Base-by-base conservation (phyloP, 805 yeast species). In the Alloascoidea hylecoeti region DNA sequence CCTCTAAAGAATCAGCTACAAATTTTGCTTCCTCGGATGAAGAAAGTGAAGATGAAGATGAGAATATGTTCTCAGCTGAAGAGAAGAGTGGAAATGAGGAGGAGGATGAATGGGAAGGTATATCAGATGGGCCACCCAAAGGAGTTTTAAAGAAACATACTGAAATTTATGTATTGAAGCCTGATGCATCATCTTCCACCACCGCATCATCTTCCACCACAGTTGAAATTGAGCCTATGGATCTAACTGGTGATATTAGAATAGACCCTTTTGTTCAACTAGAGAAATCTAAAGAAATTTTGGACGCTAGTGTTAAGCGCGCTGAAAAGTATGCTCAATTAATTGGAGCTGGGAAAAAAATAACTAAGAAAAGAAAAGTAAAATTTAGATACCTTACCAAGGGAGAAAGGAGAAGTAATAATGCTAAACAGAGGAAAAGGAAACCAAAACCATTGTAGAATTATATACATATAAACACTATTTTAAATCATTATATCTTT, bases 331-430 rank as follows among this genome's bases (percentile, higher is more conserved):
- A 89, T 49, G 96, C 95, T 1, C 72, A 70, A 45, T 55, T 73
- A 45, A 58, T 78, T 45, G 75, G 82, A 14, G 69, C 66, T 46
- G 56, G 65, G 33, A 69, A 72, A 46, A 58, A 50, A 6, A 46
- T 49, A 35, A 46, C 47, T 17, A 49, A 49, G 44, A 45, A 45
- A 42, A 71, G 66, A 58, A 79, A 78, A 69, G 78, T 75, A 68
- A 88, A 88, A 68, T 86, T 86, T 52, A 74, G 96, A 59, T 89
- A 88, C 49, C 66, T 88, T 55, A 72, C 92, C 37, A 84, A 85
- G 56, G 60, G 66, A 17, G 96, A 86, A 58, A 72, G 97, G 58
- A 75, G 61, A 48, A 57, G 56, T 15, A 72, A 74, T 42, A 69
- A 46, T 18, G 34, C 47, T 18, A 72, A 61, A 56, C 70, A 60